Evolutionary conservation across 2,329 filamentous ascomycete species (phyloP), one percentile per base, ranked within the genome.

Genomic region (Arthrobotrys sphaeroides): DNA sequence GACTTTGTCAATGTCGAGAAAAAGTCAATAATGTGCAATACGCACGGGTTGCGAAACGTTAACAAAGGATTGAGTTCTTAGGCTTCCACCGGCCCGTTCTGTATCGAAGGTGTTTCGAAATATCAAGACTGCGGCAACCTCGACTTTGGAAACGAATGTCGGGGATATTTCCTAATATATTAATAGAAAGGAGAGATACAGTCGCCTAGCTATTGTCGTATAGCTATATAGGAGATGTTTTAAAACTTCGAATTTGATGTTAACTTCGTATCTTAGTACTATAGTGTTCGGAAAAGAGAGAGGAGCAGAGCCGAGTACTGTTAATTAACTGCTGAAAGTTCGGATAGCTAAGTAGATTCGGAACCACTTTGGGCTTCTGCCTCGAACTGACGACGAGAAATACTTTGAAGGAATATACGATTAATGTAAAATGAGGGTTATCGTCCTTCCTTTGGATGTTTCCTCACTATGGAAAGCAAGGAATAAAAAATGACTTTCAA

Each of bases 81-180:
- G 51, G 51, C 51, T 55, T 38, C 51, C 31, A 55, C 31, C 12
- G 10, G 31, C 20, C 12, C n/a, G 36, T 43, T 5, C 12, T 55
- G 51, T 55, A 31, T 55, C 51, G 51, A 38, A 55, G 3, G 10
- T 55, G 51, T 55, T 55, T 55, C 18, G 51, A 38, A 38, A 24
- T 36, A 38, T 36, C 10, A 10, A n/a, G n/a, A 26, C 22, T n/a
- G 31, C 51, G 31, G 31, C 31, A 28, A 38, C 51, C 51, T 18
- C 9, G 31, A 38, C 20, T 55, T 22, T 38, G 16, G 51, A 55
- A 55, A 55, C 31, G 31, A 55, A 55, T 38, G 51, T 38, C 18
- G 18, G 51, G 26, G 20, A 28, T 40, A 38, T 24, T 24, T 31
- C 51, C 31, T 38, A 18, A 38, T 55, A 24, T 10, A 40, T 5